Base-by-base conservation (phyloP, 2,329 filamentous ascomycete genomes). In the Coniella lustricola region DNA sequence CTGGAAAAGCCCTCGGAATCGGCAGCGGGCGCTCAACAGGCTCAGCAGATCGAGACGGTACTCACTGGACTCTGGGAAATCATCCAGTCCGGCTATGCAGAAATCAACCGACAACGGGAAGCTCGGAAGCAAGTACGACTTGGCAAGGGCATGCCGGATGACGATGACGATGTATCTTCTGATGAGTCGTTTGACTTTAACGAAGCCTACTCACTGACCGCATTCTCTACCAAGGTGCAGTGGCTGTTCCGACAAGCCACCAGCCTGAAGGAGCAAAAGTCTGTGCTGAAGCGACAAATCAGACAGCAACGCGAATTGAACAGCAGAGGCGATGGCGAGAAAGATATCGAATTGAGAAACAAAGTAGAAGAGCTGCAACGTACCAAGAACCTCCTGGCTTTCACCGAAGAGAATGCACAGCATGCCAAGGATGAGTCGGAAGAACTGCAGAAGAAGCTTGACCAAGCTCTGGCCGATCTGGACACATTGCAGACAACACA, bases 281-380 rank as follows among this genome's bases (percentile, higher is more conserved):
- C 82, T 42, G 90, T 95, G 18, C 75, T 97, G 8, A 85, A 91
- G 60, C 82, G 90, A 37, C 90, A 97, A 64, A 91, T 96, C 60
- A 91, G 95, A 68, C 90, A 97, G 63, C 91, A 97, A 67, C 85
- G 90, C 50, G 89, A 95, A 61, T 77, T 96, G 49, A 95, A 95
- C 67, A 90, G 77, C 69, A 90, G 90, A 61, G 90, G 88, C 1
- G 89, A 95, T 56, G 74, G 79, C 17, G 76, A 83, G 52, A 81
- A 83, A 59, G 83, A 85, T 57, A 75, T 76, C 35, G 78, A 85
- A 54, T 64, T 87, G n/a, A 70, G 75, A 20, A 64, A 71, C 41
- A 81, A 79, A 57, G 70, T 74, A 46, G 73, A 76, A 14, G 76
- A 84, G 56, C 61, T 86, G 7, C 72, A 79, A 32, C 56, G 62